Percentiles rank a stretch among this genome's conserved stretches.
Conservation (phyloP, 1,284 basidiomycete species). For the Thelephora terrestris region DNA sequence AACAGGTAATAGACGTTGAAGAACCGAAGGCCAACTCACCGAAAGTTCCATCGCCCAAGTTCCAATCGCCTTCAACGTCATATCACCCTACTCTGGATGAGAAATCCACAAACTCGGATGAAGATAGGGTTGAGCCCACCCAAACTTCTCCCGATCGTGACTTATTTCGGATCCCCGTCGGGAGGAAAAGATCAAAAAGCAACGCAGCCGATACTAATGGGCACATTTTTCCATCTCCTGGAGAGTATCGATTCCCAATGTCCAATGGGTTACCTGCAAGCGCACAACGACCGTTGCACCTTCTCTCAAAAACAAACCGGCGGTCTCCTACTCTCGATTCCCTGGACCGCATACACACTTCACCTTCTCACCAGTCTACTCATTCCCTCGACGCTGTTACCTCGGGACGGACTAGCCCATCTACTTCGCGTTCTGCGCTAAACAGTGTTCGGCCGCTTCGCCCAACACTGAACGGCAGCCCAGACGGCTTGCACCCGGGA, state of each 20-base stretch:
- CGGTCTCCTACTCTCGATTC: conserved; percentile 27
- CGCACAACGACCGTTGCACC: conserved; percentile 14
- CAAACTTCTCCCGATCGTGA: too few species aligned
- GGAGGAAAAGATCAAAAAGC: conserved; percentile 35
- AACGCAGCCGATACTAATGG: conserved; percentile 26
- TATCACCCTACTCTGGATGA: conserved; percentile 11
- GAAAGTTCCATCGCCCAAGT: neutral
- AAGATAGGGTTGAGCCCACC: conserved; percentile 1
- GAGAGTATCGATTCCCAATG: conserved; percentile 32
- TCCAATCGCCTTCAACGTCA: conserved; percentile 12
- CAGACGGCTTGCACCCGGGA: conserved; percentile 7
- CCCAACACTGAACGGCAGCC: conserved; percentile 32
- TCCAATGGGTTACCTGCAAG: conserved; percentile 5
- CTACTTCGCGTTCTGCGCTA: conserved; percentile 24
- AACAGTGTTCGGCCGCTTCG: conserved; percentile 39
- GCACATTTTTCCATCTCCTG: conserved; percentile 30
- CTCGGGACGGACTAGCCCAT: conserved; percentile 23
- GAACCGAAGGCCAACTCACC: conserved; percentile 10
- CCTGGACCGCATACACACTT: conserved; percentile 19
- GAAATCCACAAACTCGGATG: conserved; percentile 19
- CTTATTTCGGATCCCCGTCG: conserved; percentile 14
- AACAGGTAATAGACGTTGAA: neutral
- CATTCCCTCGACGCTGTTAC: conserved; percentile 41
- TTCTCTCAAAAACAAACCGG: conserved; percentile 14
- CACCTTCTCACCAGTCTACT: conserved; percentile 35